These are phyloP conservation scores for Fusarium illudens DNA, from an alignment of 2,329 filamentous ascomycete genomes.

Conservation along the genomic window DNA sequence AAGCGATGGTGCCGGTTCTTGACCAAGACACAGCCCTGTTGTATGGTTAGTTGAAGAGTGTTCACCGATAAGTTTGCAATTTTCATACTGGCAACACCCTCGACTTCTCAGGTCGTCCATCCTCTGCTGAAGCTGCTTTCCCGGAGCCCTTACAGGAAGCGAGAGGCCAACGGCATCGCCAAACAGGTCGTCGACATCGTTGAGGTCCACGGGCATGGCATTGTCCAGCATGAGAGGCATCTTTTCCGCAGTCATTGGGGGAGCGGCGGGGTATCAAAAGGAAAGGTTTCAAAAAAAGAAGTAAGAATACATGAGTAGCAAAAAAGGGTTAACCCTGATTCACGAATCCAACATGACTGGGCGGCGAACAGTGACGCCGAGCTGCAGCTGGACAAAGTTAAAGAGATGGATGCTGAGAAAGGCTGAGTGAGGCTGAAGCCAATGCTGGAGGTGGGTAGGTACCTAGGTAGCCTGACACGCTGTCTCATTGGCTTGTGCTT, in stretches of 20 bases:
- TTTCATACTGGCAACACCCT: conserved; percentile 81
- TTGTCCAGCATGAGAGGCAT: conserved; percentile 56
- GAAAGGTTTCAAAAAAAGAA: conserved; percentile 22
- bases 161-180: conserved; percentile 72
- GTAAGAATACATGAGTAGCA: conserved; percentile 18
- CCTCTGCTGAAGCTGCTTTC: conserved; percentile 73
- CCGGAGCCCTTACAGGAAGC: conserved; percentile 55
- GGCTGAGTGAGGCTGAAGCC: conserved; percentile 39
- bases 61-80: neutral
- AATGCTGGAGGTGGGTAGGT: no score
- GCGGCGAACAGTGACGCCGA: conserved; percentile 5
- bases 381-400: conserved; percentile 18
- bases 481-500: conserved; percentile 24
- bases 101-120: conserved; percentile 78
- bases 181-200: conserved; percentile 78
- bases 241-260: conserved; percentile 49
- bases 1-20: conserved; percentile 83
- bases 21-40: conserved; percentile 86
- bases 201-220: conserved; percentile 59
- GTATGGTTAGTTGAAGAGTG: conserved; percentile 22
- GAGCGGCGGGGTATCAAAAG: conserved; percentile 29
- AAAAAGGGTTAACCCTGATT: conserved; percentile 4
- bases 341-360: conserved; percentile 24
- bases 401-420: conserved; percentile 29
- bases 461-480: neutral